These are phyloP conservation scores for Erythrophleum ivorense DNA, from an alignment of 331 rosid genomes.

Conservation along the genomic window DNA sequence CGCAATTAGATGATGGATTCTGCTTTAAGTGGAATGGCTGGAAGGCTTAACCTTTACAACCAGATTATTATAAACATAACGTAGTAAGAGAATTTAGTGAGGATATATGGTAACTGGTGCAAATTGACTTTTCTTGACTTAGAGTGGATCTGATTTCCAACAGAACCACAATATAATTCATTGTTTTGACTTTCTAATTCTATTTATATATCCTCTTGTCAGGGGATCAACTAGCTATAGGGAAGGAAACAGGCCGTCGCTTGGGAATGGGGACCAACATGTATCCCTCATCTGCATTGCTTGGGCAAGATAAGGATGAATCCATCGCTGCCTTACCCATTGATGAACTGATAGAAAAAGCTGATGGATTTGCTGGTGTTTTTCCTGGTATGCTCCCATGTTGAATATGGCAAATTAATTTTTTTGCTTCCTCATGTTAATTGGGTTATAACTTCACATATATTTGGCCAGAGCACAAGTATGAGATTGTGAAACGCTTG, in stretches of 20 bases:
- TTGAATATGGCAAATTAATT: background rate
- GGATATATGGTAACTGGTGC: background rate
- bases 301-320: constrained; percentile 78
- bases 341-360: constrained; percentile 47
- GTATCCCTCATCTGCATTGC: constrained; percentile 81
- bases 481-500: constrained; percentile 97
- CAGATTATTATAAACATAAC: background rate
- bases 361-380: constrained; percentile 83
- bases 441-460: constrained; percentile 16
- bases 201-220: background rate
- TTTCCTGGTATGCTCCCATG: constrained; percentile 57
- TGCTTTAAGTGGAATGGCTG: background rate
- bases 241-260: constrained; percentile 83
- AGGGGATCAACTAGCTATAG: constrained; percentile 84
- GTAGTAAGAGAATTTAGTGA: background rate
- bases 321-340: constrained; percentile 65
- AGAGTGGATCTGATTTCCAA: constrained; percentile 1
- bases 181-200: constrained; percentile 5
- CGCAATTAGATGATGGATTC: background rate
- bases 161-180: background rate
- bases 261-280: constrained; percentile 87
- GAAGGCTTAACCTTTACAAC: no score
- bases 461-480: constrained; percentile 83
- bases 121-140: background rate
- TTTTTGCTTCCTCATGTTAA: background rate